A percentile compares a stretch with the other conserved stretches of the same genome.
Conservation (phyloP, 768 basidiomycete genomes). For the Serendipita indica region DNA sequence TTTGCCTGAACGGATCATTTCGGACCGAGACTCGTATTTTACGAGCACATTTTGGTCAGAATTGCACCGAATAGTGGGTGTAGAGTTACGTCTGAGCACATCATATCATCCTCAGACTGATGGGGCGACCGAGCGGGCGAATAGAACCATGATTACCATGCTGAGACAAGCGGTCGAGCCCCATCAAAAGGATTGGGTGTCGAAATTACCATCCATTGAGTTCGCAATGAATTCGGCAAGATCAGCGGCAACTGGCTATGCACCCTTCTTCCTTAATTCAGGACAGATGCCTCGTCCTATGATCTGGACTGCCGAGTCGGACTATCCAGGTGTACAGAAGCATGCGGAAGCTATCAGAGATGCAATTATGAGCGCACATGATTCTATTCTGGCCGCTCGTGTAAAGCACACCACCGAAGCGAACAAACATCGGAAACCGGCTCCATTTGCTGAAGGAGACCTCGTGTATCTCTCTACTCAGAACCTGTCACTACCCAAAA, state of each 20-base stretch:
- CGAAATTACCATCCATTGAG: conserved; percentile 22
- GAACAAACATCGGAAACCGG: conserved; percentile 16
- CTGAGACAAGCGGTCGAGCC: conserved; percentile 17
- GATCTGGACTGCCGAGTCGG: conserved; percentile 20
- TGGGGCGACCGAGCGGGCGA: conserved; percentile 26
- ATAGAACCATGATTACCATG: conserved; percentile 23
- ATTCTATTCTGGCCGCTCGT: conserved; percentile 19
- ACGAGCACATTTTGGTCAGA: conserved; percentile 30
- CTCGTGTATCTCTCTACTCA: conserved; percentile 25
- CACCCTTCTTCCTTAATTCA: conserved; percentile 26
- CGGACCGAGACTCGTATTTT: conserved; percentile 30
- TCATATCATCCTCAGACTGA: conserved; percentile 32
- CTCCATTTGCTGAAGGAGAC: conserved; percentile 19
- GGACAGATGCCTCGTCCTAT: conserved; percentile 22
- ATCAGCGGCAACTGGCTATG: conserved; percentile 24
- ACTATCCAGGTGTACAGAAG: conserved; percentile 20
- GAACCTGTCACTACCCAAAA: conserved; percentile 24
- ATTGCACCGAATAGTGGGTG: conserved; percentile 22
- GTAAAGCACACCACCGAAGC: conserved; percentile 20
- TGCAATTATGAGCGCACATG: conserved; percentile 20
- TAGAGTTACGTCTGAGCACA: conserved; percentile 25
- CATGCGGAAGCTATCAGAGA: conserved; percentile 19
- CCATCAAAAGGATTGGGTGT: conserved; percentile 22
- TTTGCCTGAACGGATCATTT: conserved; percentile 26
- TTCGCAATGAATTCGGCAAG: conserved; percentile 27